phyloP scores from a whole-genome alignment of 345 rosid species.

The Excoecaria agallocha region DNA sequence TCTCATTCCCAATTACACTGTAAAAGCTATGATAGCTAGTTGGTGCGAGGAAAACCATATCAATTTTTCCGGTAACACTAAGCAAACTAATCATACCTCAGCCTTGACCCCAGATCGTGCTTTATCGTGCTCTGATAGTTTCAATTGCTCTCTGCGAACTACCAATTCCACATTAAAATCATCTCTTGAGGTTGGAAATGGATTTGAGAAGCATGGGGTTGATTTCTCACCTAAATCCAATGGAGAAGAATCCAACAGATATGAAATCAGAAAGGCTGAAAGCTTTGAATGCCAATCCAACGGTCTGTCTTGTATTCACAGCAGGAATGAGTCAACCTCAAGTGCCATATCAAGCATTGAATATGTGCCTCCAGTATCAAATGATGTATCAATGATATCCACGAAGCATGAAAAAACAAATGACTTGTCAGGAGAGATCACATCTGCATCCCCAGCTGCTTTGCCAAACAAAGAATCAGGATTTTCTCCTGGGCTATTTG shows the following conservation, averaged over 20 bases:
- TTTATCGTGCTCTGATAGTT: conserved; percentile 49
- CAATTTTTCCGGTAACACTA: conserved; percentile 32
- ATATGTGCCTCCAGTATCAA: conserved; percentile 45
- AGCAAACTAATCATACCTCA: conserved; percentile 30
- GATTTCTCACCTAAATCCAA: conserved; percentile 44
- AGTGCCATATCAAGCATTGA: conserved; percentile 71
- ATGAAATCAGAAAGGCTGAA: conserved; percentile 44
- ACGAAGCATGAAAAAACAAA: conserved; percentile 29
- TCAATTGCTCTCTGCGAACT: conserved; percentile 43
- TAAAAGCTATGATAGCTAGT: conserved; percentile 81
- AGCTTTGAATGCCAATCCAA: conserved; percentile 47
- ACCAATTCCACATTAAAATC: conserved; percentile 64
- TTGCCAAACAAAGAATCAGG: conserved; percentile 39
- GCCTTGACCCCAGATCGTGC: conserved; percentile 43
- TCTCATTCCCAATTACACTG: conserved; percentile 86
- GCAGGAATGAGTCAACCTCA: conserved; percentile 76
- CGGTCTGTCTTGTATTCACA: conserved; percentile 60
- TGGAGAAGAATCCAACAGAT: conserved; percentile 37
- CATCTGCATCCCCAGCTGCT: conserved; percentile 27
- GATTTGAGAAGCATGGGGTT: conserved; percentile 56
- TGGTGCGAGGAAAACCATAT: conserved; percentile 76
- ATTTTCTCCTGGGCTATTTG: conserved; percentile 40
- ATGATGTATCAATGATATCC: conserved; percentile 31
- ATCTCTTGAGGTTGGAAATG: conserved; percentile 54
- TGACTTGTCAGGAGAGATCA: conserved; percentile 32